A percentile compares a stretch with the other conserved stretches of the same genome.
Conservation (phyloP, 805 yeast genomes). For the Candida pseudofarinosa region DNA sequence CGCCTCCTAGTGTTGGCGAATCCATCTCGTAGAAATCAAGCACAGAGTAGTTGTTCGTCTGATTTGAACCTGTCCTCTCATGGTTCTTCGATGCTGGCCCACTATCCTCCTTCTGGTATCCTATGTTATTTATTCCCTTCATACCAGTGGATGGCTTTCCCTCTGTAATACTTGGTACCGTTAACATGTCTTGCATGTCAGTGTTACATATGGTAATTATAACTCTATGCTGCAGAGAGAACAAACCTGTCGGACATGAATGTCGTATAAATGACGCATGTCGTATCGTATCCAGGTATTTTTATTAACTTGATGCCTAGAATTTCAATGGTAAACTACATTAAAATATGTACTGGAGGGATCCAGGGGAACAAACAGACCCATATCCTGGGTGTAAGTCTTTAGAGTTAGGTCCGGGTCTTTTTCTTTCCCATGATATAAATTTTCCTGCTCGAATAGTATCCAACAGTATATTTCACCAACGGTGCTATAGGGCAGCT, state of each 20-base stretch:
- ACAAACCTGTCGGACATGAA: no score
- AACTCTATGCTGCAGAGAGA: background rate
- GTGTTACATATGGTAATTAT: background rate
- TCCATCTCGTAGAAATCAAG: slow-evolving; percentile 33
- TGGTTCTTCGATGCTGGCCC: slow-evolving; percentile 1
- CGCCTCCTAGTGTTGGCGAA: slow-evolving; percentile 9
- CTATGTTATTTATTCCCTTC: background rate
- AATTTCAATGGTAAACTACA: no score
- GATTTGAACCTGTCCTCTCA: slow-evolving; percentile 19
- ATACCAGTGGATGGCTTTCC: background rate
- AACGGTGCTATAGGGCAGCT: slow-evolving; percentile 26
- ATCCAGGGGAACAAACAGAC: slow-evolving; percentile 15
- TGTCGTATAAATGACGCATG: background rate
- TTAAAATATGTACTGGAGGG: slow-evolving; percentile 41
- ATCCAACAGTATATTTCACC: slow-evolving; percentile 21
- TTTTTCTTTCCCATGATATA: slow-evolving; percentile 26
- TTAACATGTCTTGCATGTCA: background rate
- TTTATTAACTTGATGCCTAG: background rate
- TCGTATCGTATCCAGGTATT: no score
- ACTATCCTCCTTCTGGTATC: background rate
- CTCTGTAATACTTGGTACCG: background rate
- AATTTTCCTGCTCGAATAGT: slow-evolving; percentile 19
- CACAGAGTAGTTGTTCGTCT: slow-evolving; percentile 34
- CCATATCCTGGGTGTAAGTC: slow-evolving; percentile 29
- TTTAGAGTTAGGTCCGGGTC: slow-evolving; percentile 28